Conservation (phyloP, 352 stramenopile species). For the Peronospora belbahrii region DNA sequence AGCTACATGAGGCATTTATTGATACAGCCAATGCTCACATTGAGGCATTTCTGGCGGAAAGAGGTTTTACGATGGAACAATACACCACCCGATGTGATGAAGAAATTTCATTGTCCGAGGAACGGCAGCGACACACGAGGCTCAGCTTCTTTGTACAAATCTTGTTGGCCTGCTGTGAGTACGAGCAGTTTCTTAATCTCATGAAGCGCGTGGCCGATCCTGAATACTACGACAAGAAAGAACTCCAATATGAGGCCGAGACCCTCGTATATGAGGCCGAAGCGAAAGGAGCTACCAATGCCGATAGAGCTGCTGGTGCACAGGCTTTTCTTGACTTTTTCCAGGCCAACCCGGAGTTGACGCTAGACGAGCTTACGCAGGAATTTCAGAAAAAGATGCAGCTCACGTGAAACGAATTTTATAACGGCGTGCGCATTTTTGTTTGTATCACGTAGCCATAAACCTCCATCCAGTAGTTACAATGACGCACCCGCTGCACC, state of each 20-base stretch:
- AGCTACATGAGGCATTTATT: slow-evolving; percentile 65
- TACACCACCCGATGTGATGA: slow-evolving; percentile 63
- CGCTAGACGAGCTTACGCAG: slow-evolving; percentile 59
- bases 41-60: slow-evolving; percentile 46
- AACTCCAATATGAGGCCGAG: slow-evolving; percentile 60
- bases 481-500: slow-evolving; percentile 18
- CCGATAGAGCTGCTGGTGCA: slow-evolving; percentile 30
- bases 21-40: slow-evolving; percentile 61
- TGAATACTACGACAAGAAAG: slow-evolving; percentile 79
- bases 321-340: slow-evolving; percentile 71
- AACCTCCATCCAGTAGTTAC: slow-evolving; percentile 24
- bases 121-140: slow-evolving; percentile 66
- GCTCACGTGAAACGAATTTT: slow-evolving; percentile 34
- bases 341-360: slow-evolving; percentile 56
- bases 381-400: slow-evolving; percentile 70
- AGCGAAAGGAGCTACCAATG: slow-evolving; percentile 19
- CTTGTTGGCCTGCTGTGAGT: slow-evolving; percentile 66
- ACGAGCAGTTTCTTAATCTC: slow-evolving; percentile 81
- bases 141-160: slow-evolving; percentile 82
- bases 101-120: slow-evolving; percentile 57
- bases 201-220: slow-evolving; percentile 71
- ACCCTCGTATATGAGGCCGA: slow-evolving; percentile 50
- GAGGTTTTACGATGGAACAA: slow-evolving; percentile 69
- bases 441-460: slow-evolving; percentile 33
- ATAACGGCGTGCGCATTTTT: slow-evolving; percentile 10